These are phyloP conservation scores for Aspergillus mulundensis DNA, from an alignment of 495 filamentous ascomycete species.

Conservation along the genomic window DNA sequence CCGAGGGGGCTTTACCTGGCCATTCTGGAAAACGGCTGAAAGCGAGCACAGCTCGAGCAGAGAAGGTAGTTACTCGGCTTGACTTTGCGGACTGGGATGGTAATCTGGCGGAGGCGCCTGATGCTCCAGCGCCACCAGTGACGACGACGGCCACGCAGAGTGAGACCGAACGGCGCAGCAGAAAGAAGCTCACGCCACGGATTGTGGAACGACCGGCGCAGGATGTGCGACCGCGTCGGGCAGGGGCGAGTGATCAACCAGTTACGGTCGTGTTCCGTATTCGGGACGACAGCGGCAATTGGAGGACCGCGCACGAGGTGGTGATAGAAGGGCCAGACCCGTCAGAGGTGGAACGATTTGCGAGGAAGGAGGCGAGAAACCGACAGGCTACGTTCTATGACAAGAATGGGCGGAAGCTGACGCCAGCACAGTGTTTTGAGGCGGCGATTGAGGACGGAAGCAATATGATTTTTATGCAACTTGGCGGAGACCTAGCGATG, in stretches of 20 bases:
- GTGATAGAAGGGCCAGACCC: neutral
- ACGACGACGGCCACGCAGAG: neutral
- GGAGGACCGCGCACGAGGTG: neutral
- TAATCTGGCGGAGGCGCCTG: neutral
- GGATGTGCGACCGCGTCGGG: neutral
- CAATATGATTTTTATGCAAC: neutral
- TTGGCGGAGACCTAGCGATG: neutral
- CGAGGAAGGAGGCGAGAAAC: neutral
- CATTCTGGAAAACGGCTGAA: neutral
- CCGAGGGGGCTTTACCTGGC: too few relatives aligned
- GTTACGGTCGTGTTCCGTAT: neutral
- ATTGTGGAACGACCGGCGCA: neutral
- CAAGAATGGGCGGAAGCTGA: neutral
- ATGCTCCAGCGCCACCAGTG: neutral
- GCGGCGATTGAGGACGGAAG: neutral
- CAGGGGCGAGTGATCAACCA: neutral
- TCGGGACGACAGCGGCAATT: neutral
- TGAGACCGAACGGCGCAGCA: neutral
- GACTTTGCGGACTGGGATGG: too few relatives aligned
- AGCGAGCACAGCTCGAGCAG: too few relatives aligned
- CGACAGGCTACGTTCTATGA: neutral
- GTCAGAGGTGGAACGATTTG: neutral
- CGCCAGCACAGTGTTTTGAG: neutral
- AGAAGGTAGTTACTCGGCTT: too few relatives aligned
- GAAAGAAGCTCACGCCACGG: neutral